Conservation (phyloP, 306 rosid species). For the Acacia acuminata region DNA sequence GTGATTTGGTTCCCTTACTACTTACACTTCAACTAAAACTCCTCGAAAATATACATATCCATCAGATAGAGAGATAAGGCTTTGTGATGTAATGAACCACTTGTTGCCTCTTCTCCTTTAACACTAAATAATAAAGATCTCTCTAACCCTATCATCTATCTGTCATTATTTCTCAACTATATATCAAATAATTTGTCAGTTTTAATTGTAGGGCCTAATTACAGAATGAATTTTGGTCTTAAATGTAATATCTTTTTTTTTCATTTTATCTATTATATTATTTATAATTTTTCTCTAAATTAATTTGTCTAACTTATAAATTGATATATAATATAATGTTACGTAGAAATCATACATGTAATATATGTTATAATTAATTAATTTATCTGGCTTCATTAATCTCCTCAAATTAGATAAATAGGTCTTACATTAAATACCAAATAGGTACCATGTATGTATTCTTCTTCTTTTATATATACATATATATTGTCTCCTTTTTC, state of each 20-base stretch:
- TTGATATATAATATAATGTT: no score
- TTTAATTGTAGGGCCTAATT: no score
- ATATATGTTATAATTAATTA: no score
- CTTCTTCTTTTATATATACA: conserved; percentile 15
- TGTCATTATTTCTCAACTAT: not conserved
- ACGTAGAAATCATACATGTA: no score
- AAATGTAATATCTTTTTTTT: no score
- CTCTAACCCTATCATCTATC: conserved; percentile 9
- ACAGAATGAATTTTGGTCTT: no score
- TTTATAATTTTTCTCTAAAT: no score
- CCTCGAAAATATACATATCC: not conserved
- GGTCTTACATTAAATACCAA: no score
- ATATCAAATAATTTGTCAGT: not conserved
- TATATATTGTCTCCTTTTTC: conserved; percentile 8
- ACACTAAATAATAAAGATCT: conserved; percentile 7
- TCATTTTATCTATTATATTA: no score
- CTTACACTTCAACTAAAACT: not conserved
- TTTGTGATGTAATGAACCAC: conserved; percentile 44
- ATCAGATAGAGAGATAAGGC: conserved; percentile 32
- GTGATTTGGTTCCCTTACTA: not conserved
- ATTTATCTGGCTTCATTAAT: no score
- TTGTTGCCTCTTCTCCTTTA: conserved; percentile 17
- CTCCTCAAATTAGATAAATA: no score
- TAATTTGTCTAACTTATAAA: no score
- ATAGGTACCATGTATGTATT: conserved; percentile 4